Percentiles rank a stretch among this genome's conserved stretches.
Evolutionary conservation across 129 eudicot species (phyloP).

Genomic region (Dittrichia graveolens): DNA sequence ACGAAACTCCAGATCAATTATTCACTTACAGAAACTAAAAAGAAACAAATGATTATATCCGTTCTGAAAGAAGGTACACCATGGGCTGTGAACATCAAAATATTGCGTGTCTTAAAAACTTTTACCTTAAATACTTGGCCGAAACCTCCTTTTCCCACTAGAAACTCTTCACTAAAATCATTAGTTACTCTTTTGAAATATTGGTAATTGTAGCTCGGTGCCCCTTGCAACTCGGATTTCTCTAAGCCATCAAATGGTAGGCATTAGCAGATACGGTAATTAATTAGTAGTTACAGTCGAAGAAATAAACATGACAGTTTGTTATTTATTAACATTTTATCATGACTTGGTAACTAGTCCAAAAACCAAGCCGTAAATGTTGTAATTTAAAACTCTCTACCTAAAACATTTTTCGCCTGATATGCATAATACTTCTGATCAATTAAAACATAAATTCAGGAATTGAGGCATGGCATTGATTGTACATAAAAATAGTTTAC

Average conservation of each 20-base stretch:
- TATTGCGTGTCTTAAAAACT: background rate
- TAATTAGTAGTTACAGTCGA: background rate
- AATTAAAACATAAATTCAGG: too few relatives aligned
- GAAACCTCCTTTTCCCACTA: conserved; percentile 44
- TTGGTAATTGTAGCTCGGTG: background rate
- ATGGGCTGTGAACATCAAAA: background rate
- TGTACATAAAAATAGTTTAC: too few relatives aligned
- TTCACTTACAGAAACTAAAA: background rate
- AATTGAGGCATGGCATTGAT: too few relatives aligned
- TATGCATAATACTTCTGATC: too few relatives aligned
- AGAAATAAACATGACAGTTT: background rate
- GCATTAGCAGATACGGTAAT: background rate
- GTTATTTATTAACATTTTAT: background rate
- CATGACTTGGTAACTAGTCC: background rate
- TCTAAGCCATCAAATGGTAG: background rate
- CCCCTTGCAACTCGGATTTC: background rate
- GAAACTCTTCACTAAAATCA: background rate
- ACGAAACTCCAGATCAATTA: conserved; percentile 2
- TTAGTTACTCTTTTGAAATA: conserved; percentile 4
- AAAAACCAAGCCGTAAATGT: background rate
- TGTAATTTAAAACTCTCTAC: too few relatives aligned
- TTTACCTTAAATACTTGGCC: conserved; percentile 65
- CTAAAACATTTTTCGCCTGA: too few relatives aligned
- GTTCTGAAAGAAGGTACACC: background rate
- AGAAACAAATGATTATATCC: background rate